Evolutionary conservation across 2,329 filamentous ascomycete genomes (phyloP), one percentile per base, ranked within the genome.

Genomic region (Colletotrichum tamarilloi): DNA sequence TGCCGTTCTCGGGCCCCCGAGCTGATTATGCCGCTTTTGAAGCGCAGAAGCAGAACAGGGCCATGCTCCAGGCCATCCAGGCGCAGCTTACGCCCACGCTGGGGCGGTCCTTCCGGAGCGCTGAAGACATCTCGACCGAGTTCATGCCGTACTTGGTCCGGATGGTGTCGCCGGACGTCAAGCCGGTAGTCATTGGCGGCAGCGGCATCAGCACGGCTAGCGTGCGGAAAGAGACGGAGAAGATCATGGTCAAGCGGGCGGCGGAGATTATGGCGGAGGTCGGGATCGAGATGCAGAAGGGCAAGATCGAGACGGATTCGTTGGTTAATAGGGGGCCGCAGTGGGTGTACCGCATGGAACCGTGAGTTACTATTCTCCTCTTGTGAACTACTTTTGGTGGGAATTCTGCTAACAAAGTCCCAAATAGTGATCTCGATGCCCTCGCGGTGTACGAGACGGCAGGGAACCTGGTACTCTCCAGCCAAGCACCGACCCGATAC

Each of bases 281-380:
- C 16, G 94, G 95, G 19, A 90, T 98, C 19, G 88, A 89, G 2
- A 93, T 98, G 80, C 93, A 97, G 76, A 93, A 92, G 79, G 93
- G 93, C 14, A 92, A 92, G 77, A 90, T 98, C 56, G 95, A 97
- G 78, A 87, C 87, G 14, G 92, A 94, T 46, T 88, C 88, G 8
- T 81, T 87, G 5, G 85, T 84, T 24, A 87, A 87, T 68, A 89
- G 90, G 42, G 92, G 89, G n/a, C 84, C 87, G 22, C 88, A 91
- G 76, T 98, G 92, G 88, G 92, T 97, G 9, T 98, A 97, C 82
- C 91, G 97, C 66, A 95, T 99, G 94, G 96, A 98, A 79, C 97
- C 97, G 89, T 95, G 85, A 88, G 93, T 92, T 66, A 55, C 64
- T 58, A 46, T 26, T 22, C 22, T 16, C 22, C 4, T 49, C 9